A percentile compares a stretch with the other conserved stretches of the same genome.
These are phyloP conservation scores for Ambrosiella xylebori DNA, from an alignment of 2,329 filamentous ascomycete species.

Conservation along the genomic window DNA sequence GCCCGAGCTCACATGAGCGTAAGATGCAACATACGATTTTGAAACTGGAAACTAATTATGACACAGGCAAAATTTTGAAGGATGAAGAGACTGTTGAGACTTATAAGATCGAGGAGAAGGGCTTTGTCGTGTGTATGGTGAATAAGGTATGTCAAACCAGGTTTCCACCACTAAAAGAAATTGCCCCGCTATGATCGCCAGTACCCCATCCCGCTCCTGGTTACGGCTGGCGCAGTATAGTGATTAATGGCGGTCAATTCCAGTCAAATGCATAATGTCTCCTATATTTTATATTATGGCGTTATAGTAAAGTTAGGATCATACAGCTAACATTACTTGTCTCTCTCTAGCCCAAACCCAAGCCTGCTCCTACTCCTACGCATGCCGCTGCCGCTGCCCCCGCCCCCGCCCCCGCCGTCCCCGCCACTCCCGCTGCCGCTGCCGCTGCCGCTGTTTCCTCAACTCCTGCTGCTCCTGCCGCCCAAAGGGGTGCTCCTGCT, in stretches of 20 bases:
- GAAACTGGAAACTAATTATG: not conserved
- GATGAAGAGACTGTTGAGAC: conserved; percentile 93
- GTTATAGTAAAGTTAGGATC: not conserved
- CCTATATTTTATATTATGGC: too few relatives aligned
- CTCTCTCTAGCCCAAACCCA: conserved; percentile 37
- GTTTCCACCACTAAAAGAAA: not conserved
- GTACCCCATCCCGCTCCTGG: not conserved
- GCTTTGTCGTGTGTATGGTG: conserved; percentile 97
- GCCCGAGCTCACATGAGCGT: too few relatives aligned
- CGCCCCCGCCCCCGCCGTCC: conserved; percentile 32
- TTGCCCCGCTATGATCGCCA: not conserved
- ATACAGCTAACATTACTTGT: not conserved
- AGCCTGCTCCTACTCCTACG: conserved; percentile 30
- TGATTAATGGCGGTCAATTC: too few relatives aligned
- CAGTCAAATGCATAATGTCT: too few relatives aligned
- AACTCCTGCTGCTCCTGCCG: conserved; percentile 29
- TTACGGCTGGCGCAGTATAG: not conserved
- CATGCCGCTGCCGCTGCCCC: conserved; percentile 34
- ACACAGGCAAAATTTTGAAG: conserved; percentile 76
- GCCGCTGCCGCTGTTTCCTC: conserved; percentile 46
- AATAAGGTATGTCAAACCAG: conserved; percentile 50
- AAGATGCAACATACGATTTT: not conserved
- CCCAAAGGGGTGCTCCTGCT: conserved; percentile 32
- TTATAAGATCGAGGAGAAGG: conserved; percentile 98
- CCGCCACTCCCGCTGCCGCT: conserved; percentile 38